Base-by-base conservation (phyloP, 2,329 filamentous ascomycete species). In the Leptographium galeiforme region DNA sequence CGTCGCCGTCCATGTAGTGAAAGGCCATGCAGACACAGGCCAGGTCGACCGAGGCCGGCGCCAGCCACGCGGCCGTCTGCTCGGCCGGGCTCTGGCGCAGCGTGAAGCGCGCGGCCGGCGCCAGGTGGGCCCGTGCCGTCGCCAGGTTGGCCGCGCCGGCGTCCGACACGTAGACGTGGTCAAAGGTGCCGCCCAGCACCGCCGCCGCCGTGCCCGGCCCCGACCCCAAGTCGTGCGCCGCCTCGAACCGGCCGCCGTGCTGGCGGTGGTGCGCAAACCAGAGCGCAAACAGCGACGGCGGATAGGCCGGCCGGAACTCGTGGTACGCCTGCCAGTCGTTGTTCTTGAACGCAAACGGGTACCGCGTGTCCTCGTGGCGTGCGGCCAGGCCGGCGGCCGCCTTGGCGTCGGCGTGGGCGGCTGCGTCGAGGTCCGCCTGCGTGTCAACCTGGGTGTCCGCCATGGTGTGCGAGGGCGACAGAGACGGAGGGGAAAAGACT, bases 281-380 rank as follows among this genome's bases (percentile, higher is more conserved):
- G 45, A 50, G 46, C 6, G 36, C 36, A 46, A 57, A 55, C 56
- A 61, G 56, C 4, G 58, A 58, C 19, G 53, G 50, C 1, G 58
- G 59, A 43, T 61, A 59, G 30, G 53, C 51, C 2, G 58, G 59
- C 8, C 58, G 58, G 34, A 46, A 58, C 8, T 51, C 52, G 49
- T 61, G 59, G 16, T 60, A 61, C 8, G 54, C 56, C 11, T 60
- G 50, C 59, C 59, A 60, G 55, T 60, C 56, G 19, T 59, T 56
- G 7, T 54, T 51, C 44, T 57, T 59, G 36, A 60, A 61, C 2
- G 59, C 59, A 44, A 61, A 61, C 12, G 55, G 53, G 25, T 59
- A 60, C n/a, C 53, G 56, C 16, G 57, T 53, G 30, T 60, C 45
- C 53, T 59, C 58, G 25, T 60, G 58, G 7, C 48, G 48, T 2